phyloP scores from a whole-genome alignment of 1,139 yeast species.

The Scheffersomyces insectosa region DNA sequence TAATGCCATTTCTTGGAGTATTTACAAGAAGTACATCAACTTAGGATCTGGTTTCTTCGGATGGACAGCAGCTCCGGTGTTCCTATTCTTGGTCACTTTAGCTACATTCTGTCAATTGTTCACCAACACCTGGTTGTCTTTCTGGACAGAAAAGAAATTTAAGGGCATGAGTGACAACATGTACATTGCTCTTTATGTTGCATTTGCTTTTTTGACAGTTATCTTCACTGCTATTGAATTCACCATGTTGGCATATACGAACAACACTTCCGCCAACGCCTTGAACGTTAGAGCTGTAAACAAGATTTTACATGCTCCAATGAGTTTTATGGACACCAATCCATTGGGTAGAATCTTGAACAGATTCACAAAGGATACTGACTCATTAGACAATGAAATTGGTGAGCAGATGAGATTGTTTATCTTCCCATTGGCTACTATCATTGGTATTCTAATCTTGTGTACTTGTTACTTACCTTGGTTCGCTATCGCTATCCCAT shows the following conservation, averaged over 20 bases:
- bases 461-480: slow-evolving; percentile 48
- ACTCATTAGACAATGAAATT: slow-evolving; percentile 47
- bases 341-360: slow-evolving; percentile 49
- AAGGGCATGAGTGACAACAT: slow-evolving; percentile 15
- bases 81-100: slow-evolving; percentile 19
- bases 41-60: slow-evolving; percentile 56
- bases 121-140: slow-evolving; percentile 40
- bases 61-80: slow-evolving; percentile 33
- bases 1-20: slow-evolving; percentile 32
- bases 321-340: slow-evolving; percentile 47
- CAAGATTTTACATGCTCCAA: slow-evolving; percentile 43
- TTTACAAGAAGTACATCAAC: slow-evolving; percentile 48
- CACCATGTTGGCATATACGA: slow-evolving; percentile 54
- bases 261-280: slow-evolving; percentile 41
- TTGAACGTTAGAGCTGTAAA: slow-evolving; percentile 40
- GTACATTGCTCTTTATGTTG: slow-evolving; percentile 32
- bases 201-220: slow-evolving; percentile 39
- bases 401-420: slow-evolving; percentile 47
- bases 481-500: slow-evolving; percentile 48
- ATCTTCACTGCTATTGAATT: slow-evolving; percentile 53
- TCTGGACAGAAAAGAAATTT: slow-evolving; percentile 36
- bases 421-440: slow-evolving; percentile 39
- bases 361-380: slow-evolving; percentile 58
- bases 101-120: slow-evolving; percentile 28
- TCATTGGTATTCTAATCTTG: slow-evolving; percentile 43